Base-by-base conservation (phyloP, 768 basidiomycete species). In the Gloeostereum incarnatum region DNA sequence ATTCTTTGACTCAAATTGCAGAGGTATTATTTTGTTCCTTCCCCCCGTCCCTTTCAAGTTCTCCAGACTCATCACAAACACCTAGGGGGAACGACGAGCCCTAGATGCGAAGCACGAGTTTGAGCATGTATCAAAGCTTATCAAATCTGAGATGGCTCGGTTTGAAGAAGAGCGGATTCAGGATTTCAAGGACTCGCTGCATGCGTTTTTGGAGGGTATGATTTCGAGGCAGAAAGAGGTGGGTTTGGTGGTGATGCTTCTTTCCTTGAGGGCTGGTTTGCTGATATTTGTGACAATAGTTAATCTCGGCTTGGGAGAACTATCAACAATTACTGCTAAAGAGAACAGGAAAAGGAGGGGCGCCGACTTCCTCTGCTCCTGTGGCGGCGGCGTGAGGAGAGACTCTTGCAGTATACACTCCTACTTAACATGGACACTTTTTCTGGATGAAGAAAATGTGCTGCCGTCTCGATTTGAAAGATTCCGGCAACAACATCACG, bases 101-200 rank as follows among this genome's bases (percentile, higher is more conserved):
- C 58, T 86, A 31, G 90, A 94, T 33, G 73, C 84, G 0, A 88
- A 84, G 52, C 75, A 77, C 36, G 94, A 96, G 46, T 99, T 85
- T 53, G 93, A 97, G 31, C 75, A 84, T 16, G 81, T 83, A 9
- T 88, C 90, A 14, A 83, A 83, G 46, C 63, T 96, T 14, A 80
- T 91, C 48, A 98, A 98, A 59, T 62, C 74, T 3, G 96, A 99
- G 60, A 76, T 92, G 45, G 78, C 77, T 4, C 68, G 94, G 30
- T 97, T 98, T 52, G 94, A 99, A 61, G 75, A 79, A 53, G 94
- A 96, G 59, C 75, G 93, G 30, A 73, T 98, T 18, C 85, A 89
- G 34, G 94, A 98, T 55, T 96, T 98, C 59, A 93, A 92, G 59
- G 67, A 73, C 31, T 71, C 82, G 2, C 56, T 99, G 46, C 84